Percentiles rank a stretch among this genome's conserved stretches.
Conservation (phyloP, 2,329 filamentous ascomycete genomes). For the Chaetomium sp. region DNA sequence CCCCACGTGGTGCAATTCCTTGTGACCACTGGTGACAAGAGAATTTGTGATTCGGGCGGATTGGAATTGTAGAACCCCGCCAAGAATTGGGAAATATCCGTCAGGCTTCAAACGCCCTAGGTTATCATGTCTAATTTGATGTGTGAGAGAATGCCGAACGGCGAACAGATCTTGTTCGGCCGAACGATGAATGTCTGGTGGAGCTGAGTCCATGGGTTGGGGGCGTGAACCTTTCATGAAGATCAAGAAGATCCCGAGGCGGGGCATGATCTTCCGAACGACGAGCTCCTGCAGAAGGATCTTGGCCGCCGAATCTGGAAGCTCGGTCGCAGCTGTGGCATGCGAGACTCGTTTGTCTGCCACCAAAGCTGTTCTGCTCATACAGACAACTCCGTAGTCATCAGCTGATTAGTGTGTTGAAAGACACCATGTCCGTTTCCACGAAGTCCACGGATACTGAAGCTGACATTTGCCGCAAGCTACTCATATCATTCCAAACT, state of each 20-base stretch:
- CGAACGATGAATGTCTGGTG: neutral
- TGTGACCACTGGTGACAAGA: neutral
- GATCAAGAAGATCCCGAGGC: conserved; percentile 6
- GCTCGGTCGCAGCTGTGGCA: neutral
- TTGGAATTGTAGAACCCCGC: too few relatives aligned
- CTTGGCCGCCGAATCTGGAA: conserved; percentile 9
- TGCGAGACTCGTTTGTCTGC: conserved; percentile 1
- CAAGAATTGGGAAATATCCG: neutral
- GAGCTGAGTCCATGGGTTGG: neutral
- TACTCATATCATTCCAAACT: neutral
- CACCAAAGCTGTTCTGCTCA: neutral
- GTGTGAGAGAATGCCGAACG: neutral
- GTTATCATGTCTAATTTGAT: neutral
- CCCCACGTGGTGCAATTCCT: conserved; percentile 2
- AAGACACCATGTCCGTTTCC: neutral
- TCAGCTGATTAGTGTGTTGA: too few relatives aligned
- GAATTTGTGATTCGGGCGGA: too few relatives aligned
- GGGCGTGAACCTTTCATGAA: neutral
- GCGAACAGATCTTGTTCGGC: conserved; percentile 3
- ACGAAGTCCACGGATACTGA: neutral
- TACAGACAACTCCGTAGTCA: neutral
- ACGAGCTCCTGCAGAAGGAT: conserved; percentile 4
- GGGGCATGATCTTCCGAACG: neutral
- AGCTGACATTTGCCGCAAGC: conserved; percentile 4
- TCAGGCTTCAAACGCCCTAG: neutral